These are phyloP conservation scores for Nematocida major DNA, from an alignment of 371 early-diverging fungal genomes.

Conservation along the genomic window DNA sequence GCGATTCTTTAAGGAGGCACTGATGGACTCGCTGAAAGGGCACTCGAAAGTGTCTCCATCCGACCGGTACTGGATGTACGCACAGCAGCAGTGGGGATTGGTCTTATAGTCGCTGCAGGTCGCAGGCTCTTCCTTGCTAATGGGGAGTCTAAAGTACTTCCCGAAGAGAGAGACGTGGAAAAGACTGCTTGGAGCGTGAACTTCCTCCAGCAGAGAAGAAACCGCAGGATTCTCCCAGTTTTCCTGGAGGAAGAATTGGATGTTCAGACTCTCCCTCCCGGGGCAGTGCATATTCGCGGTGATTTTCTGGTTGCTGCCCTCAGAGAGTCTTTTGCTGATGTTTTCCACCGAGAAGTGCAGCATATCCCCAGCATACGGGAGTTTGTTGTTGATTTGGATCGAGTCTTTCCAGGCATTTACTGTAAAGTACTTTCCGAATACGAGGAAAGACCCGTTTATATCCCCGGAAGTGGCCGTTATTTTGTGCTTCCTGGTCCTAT, in stretches of 20 bases:
- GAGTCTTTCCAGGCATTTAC: background rate
- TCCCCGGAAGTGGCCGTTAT: no score
- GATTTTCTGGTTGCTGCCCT: no score
- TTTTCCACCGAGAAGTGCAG: background rate
- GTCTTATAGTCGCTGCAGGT: background rate
- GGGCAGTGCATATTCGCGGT: no score
- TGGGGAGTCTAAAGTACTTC: background rate
- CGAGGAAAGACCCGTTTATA: no score
- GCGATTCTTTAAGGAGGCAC: background rate
- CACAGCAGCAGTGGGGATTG: background rate
- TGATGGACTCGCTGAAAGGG: background rate
- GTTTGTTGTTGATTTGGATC: background rate
- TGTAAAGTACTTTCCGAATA: conserved; percentile 7
- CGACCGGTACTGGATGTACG: background rate
- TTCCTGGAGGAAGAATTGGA: background rate
- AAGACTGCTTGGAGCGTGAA: background rate
- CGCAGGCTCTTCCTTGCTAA: background rate
- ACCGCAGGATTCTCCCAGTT: background rate
- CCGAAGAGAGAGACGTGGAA: background rate
- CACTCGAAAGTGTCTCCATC: background rate
- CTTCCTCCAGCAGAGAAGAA: background rate
- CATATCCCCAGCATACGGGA: background rate
- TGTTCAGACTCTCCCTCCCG: background rate
- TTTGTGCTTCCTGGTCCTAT: no score
- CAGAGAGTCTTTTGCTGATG: no score